Evolutionary conservation across 495 filamentous ascomycete genomes (phyloP).

Genomic region (Hyaloscypha hepaticicola): DNA sequence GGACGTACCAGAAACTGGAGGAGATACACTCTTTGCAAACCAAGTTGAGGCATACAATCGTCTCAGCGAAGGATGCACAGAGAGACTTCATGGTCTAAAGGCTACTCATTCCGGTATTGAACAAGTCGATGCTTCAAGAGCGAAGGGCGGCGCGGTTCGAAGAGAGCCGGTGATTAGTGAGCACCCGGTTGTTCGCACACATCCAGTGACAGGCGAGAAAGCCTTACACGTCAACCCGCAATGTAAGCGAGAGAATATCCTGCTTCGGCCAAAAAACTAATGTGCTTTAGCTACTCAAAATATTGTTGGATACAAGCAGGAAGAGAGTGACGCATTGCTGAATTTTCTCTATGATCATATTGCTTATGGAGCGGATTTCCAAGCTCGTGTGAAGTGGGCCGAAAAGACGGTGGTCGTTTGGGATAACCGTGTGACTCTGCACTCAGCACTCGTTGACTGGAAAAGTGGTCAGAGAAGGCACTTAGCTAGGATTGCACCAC

Average conservation of each 20-base stretch:
- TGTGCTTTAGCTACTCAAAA: slow-evolving; percentile 50
- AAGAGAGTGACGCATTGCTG: slow-evolving; percentile 64
- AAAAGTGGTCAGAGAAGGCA: slow-evolving; percentile 74
- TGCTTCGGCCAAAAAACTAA: slow-evolving; percentile 29
- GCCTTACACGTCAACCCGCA: slow-evolving; percentile 83
- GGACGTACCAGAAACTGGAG: slow-evolving; percentile 71
- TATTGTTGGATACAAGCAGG: slow-evolving; percentile 66
- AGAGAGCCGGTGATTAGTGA: slow-evolving; percentile 68
- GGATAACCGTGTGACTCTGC: slow-evolving; percentile 81
- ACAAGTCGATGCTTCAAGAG: slow-evolving; percentile 59
- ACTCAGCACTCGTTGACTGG: slow-evolving; percentile 81
- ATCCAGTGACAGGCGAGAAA: slow-evolving; percentile 82
- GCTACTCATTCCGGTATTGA: slow-evolving; percentile 74
- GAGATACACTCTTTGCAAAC: slow-evolving; percentile 76
- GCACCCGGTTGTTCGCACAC: slow-evolving; percentile 78
- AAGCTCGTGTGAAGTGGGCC: slow-evolving; percentile 83
- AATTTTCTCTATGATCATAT: slow-evolving; percentile 91
- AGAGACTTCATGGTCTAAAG: slow-evolving; percentile 73
- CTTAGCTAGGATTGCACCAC: slow-evolving; percentile 79
- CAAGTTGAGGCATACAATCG: slow-evolving; percentile 74
- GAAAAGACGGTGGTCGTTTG: slow-evolving; percentile 82
- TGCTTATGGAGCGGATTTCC: slow-evolving; percentile 79
- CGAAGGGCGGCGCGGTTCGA: slow-evolving; percentile 60
- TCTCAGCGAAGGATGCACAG: slow-evolving; percentile 67
- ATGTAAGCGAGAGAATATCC: slow-evolving; percentile 56